A percentile compares a stretch with the other conserved stretches of the same genome.
phyloP scores from a whole-genome alignment of 2,329 filamentous ascomycete species.

The Arthrobotrys musiformis region DNA sequence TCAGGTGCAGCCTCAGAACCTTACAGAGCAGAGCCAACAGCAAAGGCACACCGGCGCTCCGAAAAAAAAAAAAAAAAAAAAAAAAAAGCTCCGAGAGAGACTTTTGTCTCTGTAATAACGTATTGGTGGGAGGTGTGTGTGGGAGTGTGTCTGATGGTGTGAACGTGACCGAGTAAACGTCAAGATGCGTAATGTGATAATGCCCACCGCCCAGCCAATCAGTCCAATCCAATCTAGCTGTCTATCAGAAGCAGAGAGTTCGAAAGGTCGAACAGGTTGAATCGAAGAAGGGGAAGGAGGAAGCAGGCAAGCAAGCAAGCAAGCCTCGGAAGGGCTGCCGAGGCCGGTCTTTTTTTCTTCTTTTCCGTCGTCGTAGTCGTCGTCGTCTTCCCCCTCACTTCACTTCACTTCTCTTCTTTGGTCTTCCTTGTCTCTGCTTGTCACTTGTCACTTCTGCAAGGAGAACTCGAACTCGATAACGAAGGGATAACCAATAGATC shows the following conservation, averaged over 20 bases:
- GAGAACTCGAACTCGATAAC: conserved; percentile 7
- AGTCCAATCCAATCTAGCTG: neutral
- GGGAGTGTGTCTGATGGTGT: neutral
- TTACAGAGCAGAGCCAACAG: no score
- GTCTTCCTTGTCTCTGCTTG: neutral
- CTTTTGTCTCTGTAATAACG: no score
- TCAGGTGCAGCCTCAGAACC: no score
- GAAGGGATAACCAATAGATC: neutral
- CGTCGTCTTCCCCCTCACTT: neutral
- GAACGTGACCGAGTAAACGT: conserved; percentile 8
- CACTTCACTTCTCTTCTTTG: neutral
- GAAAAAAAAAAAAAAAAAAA: neutral
- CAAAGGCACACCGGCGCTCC: no score
- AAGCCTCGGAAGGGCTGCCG: neutral
- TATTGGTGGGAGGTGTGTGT: no score
- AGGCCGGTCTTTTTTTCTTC: neutral
- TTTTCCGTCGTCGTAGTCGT: neutral
- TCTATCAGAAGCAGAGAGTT: neutral
- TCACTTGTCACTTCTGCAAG: neutral
- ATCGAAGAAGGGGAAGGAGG: neutral
- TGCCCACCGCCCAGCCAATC: no score
- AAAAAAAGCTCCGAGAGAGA: conserved; percentile 7
- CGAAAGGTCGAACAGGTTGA: no score
- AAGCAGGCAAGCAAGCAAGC: neutral
- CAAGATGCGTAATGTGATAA: conserved; percentile 16